A percentile compares a stretch with the other conserved stretches of the same genome.
Evolutionary conservation across 805 yeast genomes (phyloP).

Genomic region (Zygoascus bituminiphila): DNA sequence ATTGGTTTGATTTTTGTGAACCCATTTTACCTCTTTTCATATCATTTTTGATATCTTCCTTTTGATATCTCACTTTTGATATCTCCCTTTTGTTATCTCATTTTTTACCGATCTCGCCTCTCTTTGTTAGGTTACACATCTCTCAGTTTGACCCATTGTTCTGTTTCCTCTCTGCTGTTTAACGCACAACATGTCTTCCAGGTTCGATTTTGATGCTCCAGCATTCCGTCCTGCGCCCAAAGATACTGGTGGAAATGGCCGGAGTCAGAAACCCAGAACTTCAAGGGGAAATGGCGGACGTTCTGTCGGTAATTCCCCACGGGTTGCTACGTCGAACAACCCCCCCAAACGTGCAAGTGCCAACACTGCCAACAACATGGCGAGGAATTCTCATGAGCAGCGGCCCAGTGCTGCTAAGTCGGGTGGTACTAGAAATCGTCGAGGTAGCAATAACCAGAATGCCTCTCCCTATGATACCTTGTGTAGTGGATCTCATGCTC

Average conservation of each 20-base stretch:
- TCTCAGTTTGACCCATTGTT: too few relatives aligned
- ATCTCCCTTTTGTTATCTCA: too few relatives aligned
- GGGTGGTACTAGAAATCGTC: not conserved
- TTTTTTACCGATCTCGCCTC: too few relatives aligned
- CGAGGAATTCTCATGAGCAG: conserved; percentile 1
- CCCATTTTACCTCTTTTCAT: too few relatives aligned
- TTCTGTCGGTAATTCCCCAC: not conserved
- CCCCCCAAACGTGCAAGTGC: not conserved
- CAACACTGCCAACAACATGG: not conserved
- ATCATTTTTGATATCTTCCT: too few relatives aligned
- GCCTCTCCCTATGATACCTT: not conserved
- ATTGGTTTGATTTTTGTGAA: too few relatives aligned
- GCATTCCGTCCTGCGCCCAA: conserved; percentile 3
- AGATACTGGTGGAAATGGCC: not conserved
- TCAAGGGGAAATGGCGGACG: not conserved
- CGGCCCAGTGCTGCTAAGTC: not conserved
- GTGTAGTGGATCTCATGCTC: conserved; percentile 5
- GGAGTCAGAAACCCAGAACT: not conserved
- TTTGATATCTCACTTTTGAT: too few relatives aligned
- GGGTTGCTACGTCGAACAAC: not conserved
- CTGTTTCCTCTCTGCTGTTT: too few relatives aligned
- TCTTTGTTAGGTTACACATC: too few relatives aligned
- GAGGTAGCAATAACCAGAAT: not conserved
- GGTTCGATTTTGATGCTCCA: conserved; percentile 2
- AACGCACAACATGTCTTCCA: conserved; percentile 1